phyloP scores from a whole-genome alignment of 345 rosid species.

The Crucihimalaya himalaica region DNA sequence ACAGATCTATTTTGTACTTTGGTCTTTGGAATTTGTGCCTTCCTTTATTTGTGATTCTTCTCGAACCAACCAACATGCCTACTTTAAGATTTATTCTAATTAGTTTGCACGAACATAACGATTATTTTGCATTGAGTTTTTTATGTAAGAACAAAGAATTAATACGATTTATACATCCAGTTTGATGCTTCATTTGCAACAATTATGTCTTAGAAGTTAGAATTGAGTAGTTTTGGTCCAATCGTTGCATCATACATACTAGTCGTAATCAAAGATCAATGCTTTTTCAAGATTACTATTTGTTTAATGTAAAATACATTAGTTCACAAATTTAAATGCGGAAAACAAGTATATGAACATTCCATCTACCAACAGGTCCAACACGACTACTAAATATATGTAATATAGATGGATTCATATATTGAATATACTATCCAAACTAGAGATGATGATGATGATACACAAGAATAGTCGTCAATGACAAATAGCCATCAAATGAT shows the following conservation, averaged over 20 bases:
- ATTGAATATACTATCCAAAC: background rate
- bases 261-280: background rate
- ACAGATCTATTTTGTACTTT: constrained; percentile 27
- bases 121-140: background rate
- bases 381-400: background rate
- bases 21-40: constrained; percentile 35
- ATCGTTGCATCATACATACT: background rate
- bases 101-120: constrained; percentile 1
- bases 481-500: constrained; percentile 31
- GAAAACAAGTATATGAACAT: background rate
- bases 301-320: background rate
- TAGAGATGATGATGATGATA: background rate
- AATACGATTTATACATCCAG: background rate
- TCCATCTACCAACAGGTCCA: background rate
- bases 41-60: constrained; percentile 32
- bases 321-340: background rate
- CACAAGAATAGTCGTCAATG: constrained; percentile 21
- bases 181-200: background rate
- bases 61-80: constrained; percentile 17
- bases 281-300: background rate
- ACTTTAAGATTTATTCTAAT: constrained; percentile 10
- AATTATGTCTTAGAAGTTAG: background rate
- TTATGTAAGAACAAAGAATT: background rate
- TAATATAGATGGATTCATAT: background rate
- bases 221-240: background rate